Percentiles rank a stretch among this genome's conserved stretches.
These are phyloP conservation scores for Gossypium armourianum DNA, from an alignment of 441 rosid species.

Conservation along the genomic window DNA sequence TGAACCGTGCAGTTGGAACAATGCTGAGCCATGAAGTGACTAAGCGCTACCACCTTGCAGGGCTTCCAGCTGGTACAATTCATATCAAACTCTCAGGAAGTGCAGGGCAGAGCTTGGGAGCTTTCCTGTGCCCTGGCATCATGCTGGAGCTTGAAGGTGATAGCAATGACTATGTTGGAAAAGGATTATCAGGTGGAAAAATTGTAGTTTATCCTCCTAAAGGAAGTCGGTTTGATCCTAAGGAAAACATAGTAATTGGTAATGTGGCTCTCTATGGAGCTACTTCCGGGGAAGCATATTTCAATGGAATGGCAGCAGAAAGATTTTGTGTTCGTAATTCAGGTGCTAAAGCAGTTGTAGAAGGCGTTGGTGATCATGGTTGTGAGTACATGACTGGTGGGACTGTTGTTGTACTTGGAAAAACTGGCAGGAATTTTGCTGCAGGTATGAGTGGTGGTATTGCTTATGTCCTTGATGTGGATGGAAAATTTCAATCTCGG, in stretches of 20 bases:
- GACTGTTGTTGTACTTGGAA: slow-evolving; percentile 87
- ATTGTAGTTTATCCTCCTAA: slow-evolving; percentile 88
- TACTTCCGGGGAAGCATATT: slow-evolving; percentile 81
- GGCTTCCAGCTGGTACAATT: slow-evolving; percentile 84
- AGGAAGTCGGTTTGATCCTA: slow-evolving; percentile 85
- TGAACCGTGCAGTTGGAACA: slow-evolving; percentile 97
- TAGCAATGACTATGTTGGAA: slow-evolving; percentile 93
- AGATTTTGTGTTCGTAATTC: slow-evolving; percentile 98
- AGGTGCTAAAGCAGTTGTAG: slow-evolving; percentile 96
- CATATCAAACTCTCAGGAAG: slow-evolving; percentile 84
- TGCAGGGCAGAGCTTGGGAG: slow-evolving; percentile 97
- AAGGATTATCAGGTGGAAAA: slow-evolving; percentile 98
- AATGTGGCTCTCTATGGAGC: slow-evolving; percentile 98
- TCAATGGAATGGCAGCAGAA: slow-evolving; percentile 99
- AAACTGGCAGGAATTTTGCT: slow-evolving; percentile 97
- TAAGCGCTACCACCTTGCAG: slow-evolving; percentile 66
- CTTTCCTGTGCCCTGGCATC: slow-evolving; percentile 91
- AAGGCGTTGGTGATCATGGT: slow-evolving; percentile 99
- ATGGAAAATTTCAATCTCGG: slow-evolving; percentile 66
- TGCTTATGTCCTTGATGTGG: slow-evolving; percentile 84
- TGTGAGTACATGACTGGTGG: slow-evolving; percentile 99
- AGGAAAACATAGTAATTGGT: slow-evolving; percentile 94
- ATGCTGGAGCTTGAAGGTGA: slow-evolving; percentile 93
- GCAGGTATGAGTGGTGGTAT: slow-evolving; percentile 99
- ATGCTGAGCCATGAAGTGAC: slow-evolving; percentile 99